A percentile compares a stretch with the other conserved stretches of the same genome.
These are phyloP conservation scores for Sclerotinia borealis DNA, from an alignment of 2,329 filamentous ascomycete species.

Conservation along the genomic window DNA sequence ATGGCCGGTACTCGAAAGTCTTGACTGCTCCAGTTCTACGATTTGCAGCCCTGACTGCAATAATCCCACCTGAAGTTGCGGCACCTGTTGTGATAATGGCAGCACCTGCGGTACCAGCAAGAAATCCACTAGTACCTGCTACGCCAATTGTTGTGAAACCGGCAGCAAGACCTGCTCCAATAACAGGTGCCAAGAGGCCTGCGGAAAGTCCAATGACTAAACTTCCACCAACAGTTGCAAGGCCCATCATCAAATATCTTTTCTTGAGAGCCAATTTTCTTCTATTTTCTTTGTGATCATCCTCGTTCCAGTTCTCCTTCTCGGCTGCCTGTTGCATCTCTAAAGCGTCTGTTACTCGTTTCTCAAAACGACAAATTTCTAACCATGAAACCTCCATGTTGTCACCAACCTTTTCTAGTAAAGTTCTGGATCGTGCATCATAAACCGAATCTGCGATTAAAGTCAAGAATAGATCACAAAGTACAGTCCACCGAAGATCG, in stretches of 20 bases:
- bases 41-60: slow-evolving; percentile 79
- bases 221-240: slow-evolving; percentile 91
- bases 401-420: slow-evolving; percentile 77
- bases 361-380: slow-evolving; percentile 95
- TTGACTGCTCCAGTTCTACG: slow-evolving; percentile 85
- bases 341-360: slow-evolving; percentile 89
- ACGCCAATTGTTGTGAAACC: slow-evolving; percentile 95
- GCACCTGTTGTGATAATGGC: slow-evolving; percentile 90
- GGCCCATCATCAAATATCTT: slow-evolving; percentile 89
- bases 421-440: slow-evolving; percentile 76
- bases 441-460: slow-evolving; percentile 96
- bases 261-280: slow-evolving; percentile 75
- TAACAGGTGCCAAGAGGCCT: slow-evolving; percentile 84
- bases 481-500: slow-evolving; percentile 91
- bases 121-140: slow-evolving; percentile 78
- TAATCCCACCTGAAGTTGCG: slow-evolving; percentile 77
- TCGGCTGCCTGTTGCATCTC: slow-evolving; percentile 96
- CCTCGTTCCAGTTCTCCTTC: slow-evolving; percentile 97
- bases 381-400: slow-evolving; percentile 80
- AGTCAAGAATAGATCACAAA: slow-evolving; percentile 91
- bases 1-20: slow-evolving; percentile 92
- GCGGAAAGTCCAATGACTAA: slow-evolving; percentile 93
- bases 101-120: slow-evolving; percentile 86
- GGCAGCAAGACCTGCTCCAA: slow-evolving; percentile 87
- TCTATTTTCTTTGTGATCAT: slow-evolving; percentile 83